phyloP scores from a whole-genome alignment of 352 stramenopile species.

The Globisporangium paroecandrum region DNA sequence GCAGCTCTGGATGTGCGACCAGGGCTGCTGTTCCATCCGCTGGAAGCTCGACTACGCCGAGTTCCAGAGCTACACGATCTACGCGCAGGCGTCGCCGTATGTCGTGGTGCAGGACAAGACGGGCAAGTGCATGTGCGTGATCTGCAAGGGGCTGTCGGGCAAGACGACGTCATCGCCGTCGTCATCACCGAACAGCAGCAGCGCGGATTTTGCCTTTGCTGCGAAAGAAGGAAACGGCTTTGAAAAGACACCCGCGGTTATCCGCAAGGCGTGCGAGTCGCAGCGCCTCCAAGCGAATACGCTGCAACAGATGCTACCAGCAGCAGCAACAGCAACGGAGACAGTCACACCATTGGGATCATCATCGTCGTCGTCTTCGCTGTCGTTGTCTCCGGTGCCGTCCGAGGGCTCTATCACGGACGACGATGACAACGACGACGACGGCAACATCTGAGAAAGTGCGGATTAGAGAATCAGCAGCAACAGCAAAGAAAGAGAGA shows the following conservation, averaged over 20 bases:
- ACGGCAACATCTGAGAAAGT: constrained; percentile 16
- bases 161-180: neutral
- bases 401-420: constrained; percentile 14
- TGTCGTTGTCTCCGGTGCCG: neutral
- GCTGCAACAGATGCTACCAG: neutral
- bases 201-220: neutral
- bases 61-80: constrained; percentile 63
- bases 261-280: constrained; percentile 12
- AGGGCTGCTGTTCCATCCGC: constrained; percentile 65
- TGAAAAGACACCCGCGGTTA: constrained; percentile 1
- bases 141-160: constrained; percentile 46
- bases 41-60: constrained; percentile 79
- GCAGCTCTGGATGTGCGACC: constrained; percentile 59
- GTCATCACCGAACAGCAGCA: neutral
- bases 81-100: constrained; percentile 63
- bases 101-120: constrained; percentile 60
- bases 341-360: neutral
- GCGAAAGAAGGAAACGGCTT: neutral
- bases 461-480: no score
- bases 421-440: constrained; percentile 8
- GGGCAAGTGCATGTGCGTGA: constrained; percentile 47
- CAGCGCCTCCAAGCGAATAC: constrained; percentile 1
- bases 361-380: neutral
- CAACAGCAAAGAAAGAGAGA: no score
- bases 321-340: no score